A percentile compares a stretch with the other conserved stretches of the same genome.
phyloP scores from a whole-genome alignment of 228 moss, liverwort and hornwort species.

The Sphagnum magellanicum region DNA sequence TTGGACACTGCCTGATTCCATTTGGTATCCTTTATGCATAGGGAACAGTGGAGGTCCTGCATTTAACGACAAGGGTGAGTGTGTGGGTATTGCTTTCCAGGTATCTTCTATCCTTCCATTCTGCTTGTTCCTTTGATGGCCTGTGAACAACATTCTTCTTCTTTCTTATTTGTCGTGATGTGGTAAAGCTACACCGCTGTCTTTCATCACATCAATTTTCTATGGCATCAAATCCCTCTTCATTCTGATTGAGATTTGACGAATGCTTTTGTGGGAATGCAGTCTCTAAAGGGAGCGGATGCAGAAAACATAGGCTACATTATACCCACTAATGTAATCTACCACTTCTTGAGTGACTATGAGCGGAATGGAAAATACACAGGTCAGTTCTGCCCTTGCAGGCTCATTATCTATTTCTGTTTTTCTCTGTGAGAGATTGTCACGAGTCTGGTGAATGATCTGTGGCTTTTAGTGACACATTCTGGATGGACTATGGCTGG shows the following conservation, averaged over 20 bases:
- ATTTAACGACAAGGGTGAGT: constrained; percentile 63
- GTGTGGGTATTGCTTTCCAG: constrained; percentile 72
- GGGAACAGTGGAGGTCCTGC: constrained; percentile 70
- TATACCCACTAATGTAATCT: constrained; percentile 61
- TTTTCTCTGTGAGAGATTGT: background rate
- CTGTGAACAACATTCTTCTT: too few species aligned
- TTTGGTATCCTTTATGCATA: constrained; percentile 8
- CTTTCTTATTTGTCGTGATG: too few species aligned
- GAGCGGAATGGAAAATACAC: constrained; percentile 81
- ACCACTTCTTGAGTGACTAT: constrained; percentile 68
- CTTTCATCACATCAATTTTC: too few species aligned
- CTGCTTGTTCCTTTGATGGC: background rate
- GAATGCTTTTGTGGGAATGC: background rate
- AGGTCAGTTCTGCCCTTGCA: constrained; percentile 25
- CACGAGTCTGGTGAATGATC: background rate
- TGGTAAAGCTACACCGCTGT: too few species aligned
- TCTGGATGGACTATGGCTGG: background rate
- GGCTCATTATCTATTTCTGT: background rate
- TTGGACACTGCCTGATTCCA: background rate
- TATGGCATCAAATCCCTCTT: too few species aligned
- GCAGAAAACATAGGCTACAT: constrained; percentile 66
- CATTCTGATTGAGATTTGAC: too few species aligned
- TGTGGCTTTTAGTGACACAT: background rate
- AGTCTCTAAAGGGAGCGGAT: constrained; percentile 62
- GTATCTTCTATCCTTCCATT: constrained; percentile 11